phyloP scores from a whole-genome alignment of 441 rosid genomes.

The Populus hybrid region DNA sequence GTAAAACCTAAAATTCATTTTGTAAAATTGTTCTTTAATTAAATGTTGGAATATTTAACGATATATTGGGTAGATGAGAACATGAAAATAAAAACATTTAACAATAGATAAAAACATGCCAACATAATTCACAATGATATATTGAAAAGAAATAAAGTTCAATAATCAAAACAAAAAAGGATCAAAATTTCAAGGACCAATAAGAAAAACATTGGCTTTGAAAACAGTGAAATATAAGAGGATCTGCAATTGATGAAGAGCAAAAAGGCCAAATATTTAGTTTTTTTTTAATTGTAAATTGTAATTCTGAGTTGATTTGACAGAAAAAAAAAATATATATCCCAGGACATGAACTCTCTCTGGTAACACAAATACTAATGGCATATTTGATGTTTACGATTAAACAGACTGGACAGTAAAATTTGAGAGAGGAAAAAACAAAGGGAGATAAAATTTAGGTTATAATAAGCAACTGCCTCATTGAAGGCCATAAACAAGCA shows the following conservation, averaged over 20 bases:
- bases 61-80: too few species aligned
- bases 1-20: too few species aligned
- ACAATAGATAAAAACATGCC: too few species aligned
- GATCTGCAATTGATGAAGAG: not conserved
- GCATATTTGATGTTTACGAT: not conserved
- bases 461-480: constrained; percentile 19
- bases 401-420: not conserved
- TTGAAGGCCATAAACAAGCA: constrained; percentile 91
- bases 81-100: too few species aligned
- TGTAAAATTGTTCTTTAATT: too few species aligned
- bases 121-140: too few species aligned
- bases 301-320: not conserved
- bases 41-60: too few species aligned
- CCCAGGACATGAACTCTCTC: not conserved
- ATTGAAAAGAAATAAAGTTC: too few species aligned
- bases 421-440: not conserved
- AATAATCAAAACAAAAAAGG: not conserved
- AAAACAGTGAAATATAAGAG: not conserved
- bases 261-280: not conserved
- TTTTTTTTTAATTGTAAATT: not conserved
- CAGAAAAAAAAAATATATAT: not conserved
- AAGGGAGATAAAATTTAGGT: not conserved
- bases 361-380: not conserved
- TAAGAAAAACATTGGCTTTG: not conserved
- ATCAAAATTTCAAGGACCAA: not conserved